Evolutionary conservation across 2,329 filamentous ascomycete genomes (phyloP), one percentile per base, ranked within the genome.

Genomic region (Aspergillus melleus): DNA sequence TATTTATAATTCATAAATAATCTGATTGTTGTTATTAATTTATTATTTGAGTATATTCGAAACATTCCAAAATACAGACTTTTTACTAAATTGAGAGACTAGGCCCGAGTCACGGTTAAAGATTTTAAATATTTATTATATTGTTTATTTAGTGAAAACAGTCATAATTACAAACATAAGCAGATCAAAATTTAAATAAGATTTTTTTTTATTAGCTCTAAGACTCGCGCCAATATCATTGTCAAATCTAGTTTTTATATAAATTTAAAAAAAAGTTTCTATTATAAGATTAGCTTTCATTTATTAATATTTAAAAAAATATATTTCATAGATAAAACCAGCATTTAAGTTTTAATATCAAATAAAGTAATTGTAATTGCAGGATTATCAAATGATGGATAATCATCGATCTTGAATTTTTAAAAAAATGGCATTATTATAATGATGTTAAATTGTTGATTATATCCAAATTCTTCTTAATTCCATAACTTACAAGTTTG

Each of bases 201-300:
- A 19, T 49, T 5, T 49, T 19, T 49, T 19, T 49, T 49, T 49
- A 19, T 19, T 4, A 5, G 46, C 46, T 49, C n/a, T 10, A 5
- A 3, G 6, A 3, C 46, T 3, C 46, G 46, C 11, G 46, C 46
- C 2, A 5, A 5, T 3, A 5, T 5, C 3, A 49, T 49, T 19
- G 5, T 49, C 5, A 24, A 49, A 19, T 49, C 46, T 14, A 68
- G 63, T 57, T 54, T 54, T 11, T 68, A 65, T 57, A 11, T 24
- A 11, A 16, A 60, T 11, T 58, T 51, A 2, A 66, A 68, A 49
- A 39, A 67, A 30, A 66, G 46, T 39, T 55, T 68, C 19, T 68
- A 64, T 39, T 68, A 68, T 54, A 54, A 14, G 60, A 57, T 67
- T 60, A 22, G 22, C 22, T 22, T 3, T 3, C 3, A 2, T 3